phyloP scores from a whole-genome alignment of 2,329 filamentous ascomycete species.

The Sporothrix globosa region DNA sequence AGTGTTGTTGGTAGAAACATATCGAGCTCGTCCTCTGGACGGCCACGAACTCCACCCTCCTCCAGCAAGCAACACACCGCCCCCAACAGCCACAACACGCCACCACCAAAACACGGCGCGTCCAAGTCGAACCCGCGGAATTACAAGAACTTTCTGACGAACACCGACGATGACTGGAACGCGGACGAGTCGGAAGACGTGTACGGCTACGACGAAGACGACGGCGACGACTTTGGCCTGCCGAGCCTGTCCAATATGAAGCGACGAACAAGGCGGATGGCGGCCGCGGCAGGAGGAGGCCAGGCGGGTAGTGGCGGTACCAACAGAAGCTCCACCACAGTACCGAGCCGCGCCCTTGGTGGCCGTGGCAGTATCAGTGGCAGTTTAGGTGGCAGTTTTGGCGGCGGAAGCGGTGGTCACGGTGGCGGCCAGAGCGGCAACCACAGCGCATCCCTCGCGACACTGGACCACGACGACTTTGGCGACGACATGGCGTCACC shows the following conservation, averaged over 20 bases:
- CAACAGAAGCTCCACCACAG: background rate
- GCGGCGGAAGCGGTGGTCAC: background rate
- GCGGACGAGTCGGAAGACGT: slow-evolving; percentile 73
- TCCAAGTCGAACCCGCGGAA: slow-evolving; percentile 65
- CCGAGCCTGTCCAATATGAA: slow-evolving; percentile 92
- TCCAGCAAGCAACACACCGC: slow-evolving; percentile 38
- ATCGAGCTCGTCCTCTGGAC: slow-evolving; percentile 59
- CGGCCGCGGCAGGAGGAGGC: slow-evolving; percentile 44
- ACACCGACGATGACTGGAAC: slow-evolving; percentile 82
- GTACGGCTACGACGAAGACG: slow-evolving; percentile 77
- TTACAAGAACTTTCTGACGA: slow-evolving; percentile 80
- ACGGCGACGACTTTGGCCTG: slow-evolving; percentile 89
- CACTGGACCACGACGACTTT: slow-evolving; percentile 36
- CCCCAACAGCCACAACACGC: slow-evolving; percentile 46
- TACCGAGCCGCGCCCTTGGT: background rate
- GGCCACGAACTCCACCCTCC: slow-evolving; percentile 74
- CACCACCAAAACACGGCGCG: slow-evolving; percentile 55
- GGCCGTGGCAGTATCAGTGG: slow-evolving; percentile 6
- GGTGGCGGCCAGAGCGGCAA: background rate
- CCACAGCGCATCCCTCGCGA: slow-evolving; percentile 39
- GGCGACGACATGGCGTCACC: slow-evolving; percentile 43
- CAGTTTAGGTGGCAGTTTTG: background rate
- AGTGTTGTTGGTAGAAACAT: slow-evolving; percentile 54
- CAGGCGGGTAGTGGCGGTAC: slow-evolving; percentile 33
- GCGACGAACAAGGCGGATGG: slow-evolving; percentile 64